phyloP scores from a whole-genome alignment of 2,329 filamentous ascomycete species.

The Stagonosporopsis chrysanthemi region DNA sequence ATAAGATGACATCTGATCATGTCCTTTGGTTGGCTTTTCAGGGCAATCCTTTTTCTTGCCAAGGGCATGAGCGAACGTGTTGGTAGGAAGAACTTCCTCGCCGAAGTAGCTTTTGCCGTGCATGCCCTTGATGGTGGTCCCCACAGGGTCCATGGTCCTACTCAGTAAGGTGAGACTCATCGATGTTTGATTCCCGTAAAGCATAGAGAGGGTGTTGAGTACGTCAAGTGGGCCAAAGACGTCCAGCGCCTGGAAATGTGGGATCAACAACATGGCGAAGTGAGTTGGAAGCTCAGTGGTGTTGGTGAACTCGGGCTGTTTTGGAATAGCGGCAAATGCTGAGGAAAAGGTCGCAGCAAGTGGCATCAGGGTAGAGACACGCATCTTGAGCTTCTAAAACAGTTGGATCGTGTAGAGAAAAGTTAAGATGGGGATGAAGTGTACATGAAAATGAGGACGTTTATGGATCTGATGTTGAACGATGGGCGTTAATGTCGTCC shows the following conservation, averaged over 20 bases:
- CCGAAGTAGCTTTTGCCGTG: conserved; percentile 35
- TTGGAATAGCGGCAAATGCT: conserved; percentile 15
- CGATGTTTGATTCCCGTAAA: conserved; percentile 28
- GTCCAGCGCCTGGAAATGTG: conserved; percentile 42
- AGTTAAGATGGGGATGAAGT: background rate
- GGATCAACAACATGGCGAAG: conserved; percentile 35
- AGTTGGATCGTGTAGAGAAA: background rate
- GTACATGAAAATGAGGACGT: background rate
- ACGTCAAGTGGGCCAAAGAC: conserved; percentile 57
- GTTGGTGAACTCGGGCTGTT: conserved; percentile 31
- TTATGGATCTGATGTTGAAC: background rate
- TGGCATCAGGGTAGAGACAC: conserved; percentile 18
- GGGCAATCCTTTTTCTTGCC: conserved; percentile 15
- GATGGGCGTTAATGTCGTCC: background rate
- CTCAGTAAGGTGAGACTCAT: conserved; percentile 40
- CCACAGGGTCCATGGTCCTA: conserved; percentile 40
- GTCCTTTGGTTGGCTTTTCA: conserved; percentile 1
- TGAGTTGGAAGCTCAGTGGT: conserved; percentile 32
- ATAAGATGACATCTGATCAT: conserved; percentile 5
- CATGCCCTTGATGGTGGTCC: conserved; percentile 29
- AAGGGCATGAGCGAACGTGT: conserved; percentile 61
- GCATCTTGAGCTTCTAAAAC: conserved; percentile 8
- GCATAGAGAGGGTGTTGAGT: conserved; percentile 45
- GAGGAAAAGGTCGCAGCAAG: conserved; percentile 17
- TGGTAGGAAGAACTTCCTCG: conserved; percentile 56